Evolutionary conservation across 352 stramenopile species (phyloP), one percentile per base, ranked within the genome.

Genomic region (Phytophthora macrochlamydospora): DNA sequence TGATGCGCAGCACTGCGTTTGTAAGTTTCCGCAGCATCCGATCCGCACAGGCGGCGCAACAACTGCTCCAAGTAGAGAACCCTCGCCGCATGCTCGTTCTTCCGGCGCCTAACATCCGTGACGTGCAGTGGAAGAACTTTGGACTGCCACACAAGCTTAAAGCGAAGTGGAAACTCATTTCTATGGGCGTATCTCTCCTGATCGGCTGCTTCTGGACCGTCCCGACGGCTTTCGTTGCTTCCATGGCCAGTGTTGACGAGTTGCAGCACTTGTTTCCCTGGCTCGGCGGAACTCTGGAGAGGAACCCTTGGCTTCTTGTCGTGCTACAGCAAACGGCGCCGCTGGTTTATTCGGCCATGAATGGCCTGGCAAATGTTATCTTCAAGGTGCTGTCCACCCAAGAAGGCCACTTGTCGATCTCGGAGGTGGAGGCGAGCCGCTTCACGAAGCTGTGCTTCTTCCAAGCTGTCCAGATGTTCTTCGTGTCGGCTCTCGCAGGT

Each of bases 381-480:
- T 91, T 94, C 52, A 83, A 82, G 42, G 45, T 91, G 37, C 51
- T 94, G 4, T 81, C 85, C 2, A 82, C 66, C 2, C 75, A 76
- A 35, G 85, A 94, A 64, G 85, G 85, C 31, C 79, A 94, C 59
- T 56, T 87, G 32, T 91, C 85, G 14, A 72, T 77, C 24, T 86
- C 85, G 30, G 78, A 90, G 49, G 78, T 94, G 12, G 73, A 89
- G 52, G 83, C 83, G 13, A 88, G 75, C 51, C 76, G 86, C 11
- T 94, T 94, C 59, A 78, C 78, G 12, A 94, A 94, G 68, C 68
- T 94, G 2, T 84, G 77, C 62, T 87, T 84, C 62, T 92, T 90
- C 56, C 85, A 94, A 64, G 72, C 90, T 31, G 85, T 94, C 59
- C 83, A 92, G 65, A 90, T 91, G 75, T 94, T 94, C 46, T 94